These are phyloP conservation scores for Chaetothyriales sp. DNA, from an alignment of 2,329 filamentous ascomycete genomes.

Conservation along the genomic window DNA sequence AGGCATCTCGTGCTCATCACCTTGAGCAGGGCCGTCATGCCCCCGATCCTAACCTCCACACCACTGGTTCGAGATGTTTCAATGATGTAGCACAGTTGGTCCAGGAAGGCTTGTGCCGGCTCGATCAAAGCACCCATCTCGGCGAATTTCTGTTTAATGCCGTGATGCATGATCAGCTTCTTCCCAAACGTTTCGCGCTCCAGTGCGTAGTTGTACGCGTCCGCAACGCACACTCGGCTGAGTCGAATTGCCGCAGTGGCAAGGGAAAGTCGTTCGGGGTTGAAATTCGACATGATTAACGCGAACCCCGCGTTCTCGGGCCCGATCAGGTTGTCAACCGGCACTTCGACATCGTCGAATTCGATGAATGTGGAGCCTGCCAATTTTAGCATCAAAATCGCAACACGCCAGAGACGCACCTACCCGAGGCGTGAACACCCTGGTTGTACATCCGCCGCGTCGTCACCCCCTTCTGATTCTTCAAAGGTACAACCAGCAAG, in stretches of 20 bases:
- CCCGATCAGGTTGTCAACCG: slow-evolving; percentile 55
- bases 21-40: slow-evolving; percentile 58
- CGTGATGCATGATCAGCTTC: slow-evolving; percentile 57
- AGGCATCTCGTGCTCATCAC: slow-evolving; percentile 43
- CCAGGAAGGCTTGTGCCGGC: slow-evolving; percentile 55
- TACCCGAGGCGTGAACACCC: slow-evolving; percentile 52
- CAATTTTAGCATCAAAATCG: slow-evolving; percentile 4
- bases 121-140: slow-evolving; percentile 57
- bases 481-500: slow-evolving; percentile 55
- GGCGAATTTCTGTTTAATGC: slow-evolving; percentile 57
- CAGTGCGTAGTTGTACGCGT: slow-evolving; percentile 50
- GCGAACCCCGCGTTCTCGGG: slow-evolving; percentile 57
- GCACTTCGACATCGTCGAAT: slow-evolving; percentile 62
- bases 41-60: slow-evolving; percentile 45
- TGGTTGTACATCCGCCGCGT: slow-evolving; percentile 57
- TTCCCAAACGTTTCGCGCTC: slow-evolving; percentile 59
- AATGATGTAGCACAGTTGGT: slow-evolving; percentile 30
- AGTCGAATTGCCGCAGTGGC: slow-evolving; percentile 51
- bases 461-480: slow-evolving; percentile 47
- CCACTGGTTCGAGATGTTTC: slow-evolving; percentile 37
- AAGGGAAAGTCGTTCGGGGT: slow-evolving; percentile 60
- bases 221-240: slow-evolving; percentile 45
- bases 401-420: slow-evolving; percentile 3
- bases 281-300: slow-evolving; percentile 68
- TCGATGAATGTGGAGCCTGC: slow-evolving; percentile 64